Evolutionary conservation across 495 filamentous ascomycete species (phyloP).

Genomic region (Xylaria telfairii): DNA sequence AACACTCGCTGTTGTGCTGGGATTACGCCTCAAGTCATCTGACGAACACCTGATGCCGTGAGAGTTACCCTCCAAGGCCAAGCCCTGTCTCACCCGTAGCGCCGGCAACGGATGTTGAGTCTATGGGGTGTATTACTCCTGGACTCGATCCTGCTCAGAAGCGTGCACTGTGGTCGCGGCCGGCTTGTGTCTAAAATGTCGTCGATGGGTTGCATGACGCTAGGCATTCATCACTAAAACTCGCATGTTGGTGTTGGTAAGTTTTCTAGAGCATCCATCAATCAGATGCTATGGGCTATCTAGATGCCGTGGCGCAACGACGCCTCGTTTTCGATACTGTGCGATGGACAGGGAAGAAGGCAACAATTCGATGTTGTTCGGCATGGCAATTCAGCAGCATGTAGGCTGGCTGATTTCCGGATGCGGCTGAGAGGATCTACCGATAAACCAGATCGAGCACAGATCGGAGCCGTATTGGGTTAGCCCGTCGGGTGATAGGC

Average conservation of each 20-base stretch:
- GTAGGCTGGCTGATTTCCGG: background rate
- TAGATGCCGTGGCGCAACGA: background rate
- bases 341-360: background rate
- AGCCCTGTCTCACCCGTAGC: background rate
- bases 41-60: conserved; percentile 6
- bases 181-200: background rate
- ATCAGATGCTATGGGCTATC: background rate
- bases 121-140: background rate
- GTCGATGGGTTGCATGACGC: conserved; percentile 5
- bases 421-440: background rate
- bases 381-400: background rate
- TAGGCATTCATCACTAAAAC: background rate
- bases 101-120: background rate
- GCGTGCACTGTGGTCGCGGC: background rate
- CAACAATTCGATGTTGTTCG: background rate
- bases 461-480: background rate
- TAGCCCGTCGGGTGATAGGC: conserved; percentile 4
- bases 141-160: background rate
- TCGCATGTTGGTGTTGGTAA: too few species aligned
- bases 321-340: background rate
- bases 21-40: conserved; percentile 1
- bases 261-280: background rate
- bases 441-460: background rate
- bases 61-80: background rate
- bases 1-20: background rate